Base-by-base conservation (phyloP, 257 asterid genomes). In the Sherardia arvensis region DNA sequence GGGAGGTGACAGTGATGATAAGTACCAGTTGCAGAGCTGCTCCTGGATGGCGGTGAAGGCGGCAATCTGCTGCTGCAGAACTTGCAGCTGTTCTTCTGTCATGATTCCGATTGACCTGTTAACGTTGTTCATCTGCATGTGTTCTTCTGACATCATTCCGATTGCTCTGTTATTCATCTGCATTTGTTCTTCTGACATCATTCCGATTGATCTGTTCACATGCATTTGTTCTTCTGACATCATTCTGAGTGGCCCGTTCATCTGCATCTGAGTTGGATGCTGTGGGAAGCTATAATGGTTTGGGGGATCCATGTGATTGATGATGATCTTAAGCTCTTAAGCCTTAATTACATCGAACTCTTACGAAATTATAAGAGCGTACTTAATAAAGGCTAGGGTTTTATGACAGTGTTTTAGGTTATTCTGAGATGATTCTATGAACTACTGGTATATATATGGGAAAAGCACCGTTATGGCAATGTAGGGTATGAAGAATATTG, bases 1-100 rank as follows among this genome's bases (percentile, higher is more conserved):
- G 21, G 76, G 85, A 10, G 92, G 75, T 14, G 90, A 80, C 66
- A 88, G 84, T 61, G 93, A 78, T 74, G 43, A 36, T 9, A 36
- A 36, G 18, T 87, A 94, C 76, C 87, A 64, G 36, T 87, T 86
- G 27, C 81, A 86, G 54, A 92, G 97, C 68, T 85, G 95, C 48
- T 89, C 94, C 51, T 90, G 82, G 65, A 92, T 87, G 68, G 88
- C 76, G 66, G 86, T 85, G 63, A 85, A 92, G 10, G 81, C 95
- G 0, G 95, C 97, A 28, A 92, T 92, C 84, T 92, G 97, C 79
- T 84, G 85, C 27, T 93, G 81, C 33, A 92, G 89, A 3, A 77
- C 80, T 70, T 92, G 94, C 87, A 92, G 84, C 81, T 92, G 99
- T 73, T 92, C 96, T 51, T 89, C 95, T 5, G 61, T 56, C 61